Conservation (phyloP, 345 rosid species). For the Ceriops zippeliana region DNA sequence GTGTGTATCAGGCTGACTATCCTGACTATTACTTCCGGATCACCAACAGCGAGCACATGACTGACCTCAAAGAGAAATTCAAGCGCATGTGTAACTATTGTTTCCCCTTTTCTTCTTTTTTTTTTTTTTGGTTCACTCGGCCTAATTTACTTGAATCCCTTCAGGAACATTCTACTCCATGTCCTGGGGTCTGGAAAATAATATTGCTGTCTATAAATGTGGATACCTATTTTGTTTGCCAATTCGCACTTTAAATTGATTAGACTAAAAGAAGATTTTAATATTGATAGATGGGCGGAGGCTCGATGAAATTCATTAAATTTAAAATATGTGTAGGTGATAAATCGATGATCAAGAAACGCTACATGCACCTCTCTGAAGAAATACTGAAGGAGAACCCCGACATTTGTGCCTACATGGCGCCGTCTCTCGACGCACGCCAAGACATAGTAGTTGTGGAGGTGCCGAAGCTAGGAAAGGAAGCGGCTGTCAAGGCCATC, state of each 20-base stretch:
- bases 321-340: slow-evolving; percentile 6
- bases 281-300: too few species aligned
- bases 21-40: slow-evolving; percentile 22
- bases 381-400: slow-evolving; percentile 15
- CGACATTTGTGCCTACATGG: slow-evolving; percentile 14
- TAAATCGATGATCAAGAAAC: slow-evolving; percentile 20
- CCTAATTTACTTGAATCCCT: too few species aligned
- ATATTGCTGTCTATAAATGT: too few species aligned
- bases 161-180: too few species aligned
- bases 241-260: too few species aligned
- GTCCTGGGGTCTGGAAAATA: too few species aligned
- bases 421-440: slow-evolving; percentile 20
- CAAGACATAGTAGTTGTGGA: slow-evolving; percentile 25
- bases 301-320: background rate
- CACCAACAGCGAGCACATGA: slow-evolving; percentile 22
- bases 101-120: too few species aligned
- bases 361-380: slow-evolving; percentile 15
- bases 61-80: slow-evolving; percentile 22
- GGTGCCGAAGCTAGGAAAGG: slow-evolving; percentile 22
- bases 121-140: background rate
- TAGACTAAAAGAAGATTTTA: too few species aligned
- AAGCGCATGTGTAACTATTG: slow-evolving; percentile 18
- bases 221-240: too few species aligned
- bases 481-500: slow-evolving; percentile 20
- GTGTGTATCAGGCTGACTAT: slow-evolving; percentile 14